Evolutionary conservation across 352 stramenopile species (phyloP).

Genomic region (Aphanomyces euteiches): DNA sequence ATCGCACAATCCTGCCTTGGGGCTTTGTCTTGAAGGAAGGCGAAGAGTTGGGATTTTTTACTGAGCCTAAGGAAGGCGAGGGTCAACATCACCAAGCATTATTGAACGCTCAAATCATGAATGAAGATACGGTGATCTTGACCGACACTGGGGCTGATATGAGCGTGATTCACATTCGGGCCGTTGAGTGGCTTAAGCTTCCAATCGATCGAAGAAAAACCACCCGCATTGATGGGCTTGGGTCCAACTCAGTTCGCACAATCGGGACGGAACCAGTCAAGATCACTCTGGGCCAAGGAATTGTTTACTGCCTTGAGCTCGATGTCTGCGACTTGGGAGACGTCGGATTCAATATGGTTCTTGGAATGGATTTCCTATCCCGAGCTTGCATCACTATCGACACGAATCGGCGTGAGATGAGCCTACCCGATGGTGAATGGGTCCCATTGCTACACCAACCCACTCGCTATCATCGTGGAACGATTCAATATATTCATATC

Average conservation of each 20-base stretch:
- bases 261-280: not conserved
- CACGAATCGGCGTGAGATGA: not conserved
- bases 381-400: not conserved
- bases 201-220: not conserved
- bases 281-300: not conserved
- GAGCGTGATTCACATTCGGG: not conserved
- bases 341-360: not conserved
- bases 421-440: too few species aligned
- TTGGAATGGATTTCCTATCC: constrained; percentile 1
- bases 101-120: not conserved
- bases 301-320: not conserved
- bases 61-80: not conserved
- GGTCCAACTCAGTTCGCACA: not conserved
- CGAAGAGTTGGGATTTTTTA: not conserved
- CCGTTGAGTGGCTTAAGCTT: not conserved
- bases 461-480: too few species aligned
- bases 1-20: not conserved
- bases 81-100: not conserved
- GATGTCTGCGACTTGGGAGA: not conserved
- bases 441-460: too few species aligned
- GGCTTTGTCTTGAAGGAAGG: not conserved
- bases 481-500: too few species aligned
- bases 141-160: not conserved
- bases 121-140: not conserved
- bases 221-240: not conserved